Conservation (phyloP, 1,284 basidiomycete species). For the Rugiboletus extremiorientalis region DNA sequence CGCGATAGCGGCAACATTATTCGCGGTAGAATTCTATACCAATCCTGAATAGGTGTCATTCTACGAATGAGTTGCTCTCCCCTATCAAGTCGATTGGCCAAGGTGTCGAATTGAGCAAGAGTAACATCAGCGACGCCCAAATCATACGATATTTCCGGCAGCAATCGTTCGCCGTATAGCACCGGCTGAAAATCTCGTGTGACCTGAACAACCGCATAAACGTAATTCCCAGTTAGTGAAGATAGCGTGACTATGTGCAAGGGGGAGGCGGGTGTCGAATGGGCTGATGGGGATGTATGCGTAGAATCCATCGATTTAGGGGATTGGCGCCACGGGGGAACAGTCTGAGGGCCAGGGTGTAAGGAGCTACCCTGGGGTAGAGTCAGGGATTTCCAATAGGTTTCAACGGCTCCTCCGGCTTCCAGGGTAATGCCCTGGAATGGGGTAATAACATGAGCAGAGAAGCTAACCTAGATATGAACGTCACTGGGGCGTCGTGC, state of each 20-base stretch:
- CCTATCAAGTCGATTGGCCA: constrained; percentile 58
- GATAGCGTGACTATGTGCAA: constrained; percentile 73
- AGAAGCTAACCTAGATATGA: constrained; percentile 74
- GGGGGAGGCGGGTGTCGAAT: constrained; percentile 39
- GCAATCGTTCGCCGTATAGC: constrained; percentile 66
- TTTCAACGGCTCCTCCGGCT: constrained; percentile 93
- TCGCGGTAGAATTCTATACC: constrained; percentile 52
- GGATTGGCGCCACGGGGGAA: constrained; percentile 36
- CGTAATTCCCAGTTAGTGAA: constrained; percentile 85
- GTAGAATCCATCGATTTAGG: constrained; percentile 46
- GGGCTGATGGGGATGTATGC: constrained; percentile 65
- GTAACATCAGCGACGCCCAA: constrained; percentile 85
- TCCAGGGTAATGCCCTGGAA: constrained; percentile 95
- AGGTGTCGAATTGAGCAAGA: constrained; percentile 70
- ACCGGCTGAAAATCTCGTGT: constrained; percentile 90
- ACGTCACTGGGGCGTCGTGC: constrained; percentile 10
- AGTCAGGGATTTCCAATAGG: constrained; percentile 93
- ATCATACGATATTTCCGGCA: constrained; percentile 77
- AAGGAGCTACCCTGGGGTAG: constrained; percentile 47
- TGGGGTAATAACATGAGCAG: constrained; percentile 85
- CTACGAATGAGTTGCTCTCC: constrained; percentile 32
- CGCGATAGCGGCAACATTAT: constrained; percentile 72
- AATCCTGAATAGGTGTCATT: constrained; percentile 47
- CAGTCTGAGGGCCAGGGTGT: constrained; percentile 29
- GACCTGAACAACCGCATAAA: constrained; percentile 88